A percentile compares a stretch with the other conserved stretches of the same genome.
Conservation (phyloP, 805 yeast genomes). For the Maudiozyma turicensis region DNA sequence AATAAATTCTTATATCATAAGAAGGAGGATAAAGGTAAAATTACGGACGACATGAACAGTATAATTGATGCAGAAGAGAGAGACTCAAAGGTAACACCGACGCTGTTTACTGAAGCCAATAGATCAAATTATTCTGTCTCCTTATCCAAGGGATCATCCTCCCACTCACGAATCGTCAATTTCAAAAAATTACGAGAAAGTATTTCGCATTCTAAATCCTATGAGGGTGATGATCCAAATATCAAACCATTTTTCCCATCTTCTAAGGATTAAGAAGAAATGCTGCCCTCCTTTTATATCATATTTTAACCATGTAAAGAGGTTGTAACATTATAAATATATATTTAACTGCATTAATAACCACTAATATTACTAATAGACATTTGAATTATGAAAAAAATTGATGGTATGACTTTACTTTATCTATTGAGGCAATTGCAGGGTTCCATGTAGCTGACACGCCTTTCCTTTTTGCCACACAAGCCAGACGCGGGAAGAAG, state of each 20-base stretch:
- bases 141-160: conserved; percentile 1
- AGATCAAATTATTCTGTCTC: conserved; percentile 1
- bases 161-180: not conserved
- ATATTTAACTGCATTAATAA: not conserved
- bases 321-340: not conserved
- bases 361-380: not conserved
- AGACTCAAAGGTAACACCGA: conserved; percentile 1
- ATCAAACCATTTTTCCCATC: not conserved
- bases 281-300: not conserved
- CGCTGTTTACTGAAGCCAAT: not conserved
- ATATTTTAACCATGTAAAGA: not conserved
- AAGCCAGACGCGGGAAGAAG: too few species aligned
- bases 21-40: conserved; percentile 25
- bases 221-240: not conserved
- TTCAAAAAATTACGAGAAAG: not conserved
- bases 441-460: too few species aligned
- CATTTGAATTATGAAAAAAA: not conserved
- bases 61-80: conserved; percentile 9
- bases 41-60: conserved; percentile 14
- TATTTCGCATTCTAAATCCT: not conserved
- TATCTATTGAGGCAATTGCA: not conserved
- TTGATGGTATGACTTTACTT: not conserved
- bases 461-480: not conserved
- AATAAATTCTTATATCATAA: conserved; percentile 46
- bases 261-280: not conserved